A percentile compares a stretch with the other conserved stretches of the same genome.
phyloP scores from a whole-genome alignment of 768 basidiomycete genomes.

The Boletus coccyginus region DNA sequence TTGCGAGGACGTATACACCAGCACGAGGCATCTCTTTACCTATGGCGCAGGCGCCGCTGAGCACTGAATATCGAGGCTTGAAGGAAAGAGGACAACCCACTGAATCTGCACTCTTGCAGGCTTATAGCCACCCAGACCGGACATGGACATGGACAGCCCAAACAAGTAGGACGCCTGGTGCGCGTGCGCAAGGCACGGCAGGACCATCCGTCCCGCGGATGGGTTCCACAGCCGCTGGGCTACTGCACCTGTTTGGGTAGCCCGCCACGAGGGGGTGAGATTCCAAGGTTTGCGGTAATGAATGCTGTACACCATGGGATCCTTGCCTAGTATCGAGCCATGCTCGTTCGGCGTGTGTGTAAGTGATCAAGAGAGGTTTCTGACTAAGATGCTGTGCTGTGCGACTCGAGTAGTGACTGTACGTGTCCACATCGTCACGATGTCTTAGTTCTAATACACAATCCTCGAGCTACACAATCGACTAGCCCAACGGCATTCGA shows the following conservation, averaged over 20 bases:
- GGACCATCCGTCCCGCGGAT: slow-evolving; percentile 11
- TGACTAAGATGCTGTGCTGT: not conserved
- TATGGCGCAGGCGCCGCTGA: slow-evolving; percentile 11
- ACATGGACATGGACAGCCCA: slow-evolving; percentile 17
- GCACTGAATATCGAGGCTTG: not conserved
- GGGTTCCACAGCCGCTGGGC: slow-evolving; percentile 1
- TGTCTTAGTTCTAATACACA: too few relatives aligned
- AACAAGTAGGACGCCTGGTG: slow-evolving; percentile 23
- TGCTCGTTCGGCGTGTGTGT: slow-evolving; percentile 16
- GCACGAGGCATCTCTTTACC: slow-evolving; percentile 21
- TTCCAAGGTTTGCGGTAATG: slow-evolving; percentile 20
- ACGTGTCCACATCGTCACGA: too few relatives aligned
- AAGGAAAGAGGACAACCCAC: slow-evolving; percentile 8
- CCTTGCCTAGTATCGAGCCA: slow-evolving; percentile 8
- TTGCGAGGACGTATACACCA: slow-evolving; percentile 16
- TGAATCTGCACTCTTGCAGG: not conserved
- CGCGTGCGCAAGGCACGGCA: slow-evolving; percentile 18
- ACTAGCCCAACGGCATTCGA: too few relatives aligned
- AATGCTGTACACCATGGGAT: slow-evolving; percentile 12
- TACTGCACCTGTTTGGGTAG: not conserved
- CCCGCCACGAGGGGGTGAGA: slow-evolving; percentile 15
- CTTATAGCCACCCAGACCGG: slow-evolving; percentile 22
- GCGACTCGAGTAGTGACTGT: too few relatives aligned
- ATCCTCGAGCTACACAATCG: too few relatives aligned
- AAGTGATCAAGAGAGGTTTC: not conserved